Evolutionary conservation across 169 alveolate genomes (phyloP).

Genomic region (Plasmodium malariae): DNA sequence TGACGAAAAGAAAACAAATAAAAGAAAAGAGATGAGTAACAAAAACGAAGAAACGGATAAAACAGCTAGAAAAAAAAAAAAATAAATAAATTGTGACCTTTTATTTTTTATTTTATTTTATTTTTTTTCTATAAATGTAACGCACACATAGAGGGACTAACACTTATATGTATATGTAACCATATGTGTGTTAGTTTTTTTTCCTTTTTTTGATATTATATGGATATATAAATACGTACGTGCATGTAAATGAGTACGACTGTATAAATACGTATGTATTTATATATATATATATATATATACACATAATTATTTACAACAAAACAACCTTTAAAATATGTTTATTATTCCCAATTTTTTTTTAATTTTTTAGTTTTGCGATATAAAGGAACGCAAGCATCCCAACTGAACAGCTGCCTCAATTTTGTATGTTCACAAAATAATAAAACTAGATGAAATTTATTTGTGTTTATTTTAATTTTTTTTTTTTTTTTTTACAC

Average conservation of each 20-base stretch:
- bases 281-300: no score
- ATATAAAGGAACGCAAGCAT: no score
- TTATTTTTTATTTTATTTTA: no score
- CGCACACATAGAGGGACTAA: background rate
- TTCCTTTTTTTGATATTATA: no score
- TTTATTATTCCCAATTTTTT: no score
- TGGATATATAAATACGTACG: no score
- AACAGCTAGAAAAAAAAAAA: background rate
- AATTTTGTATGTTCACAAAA: background rate
- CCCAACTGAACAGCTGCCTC: background rate
- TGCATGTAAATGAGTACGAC: no score
- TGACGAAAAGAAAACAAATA: background rate
- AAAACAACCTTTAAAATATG: no score
- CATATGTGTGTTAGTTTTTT: background rate
- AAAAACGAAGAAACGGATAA: slow-evolving; percentile 12
- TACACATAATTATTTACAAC: no score
- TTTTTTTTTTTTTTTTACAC: background rate
- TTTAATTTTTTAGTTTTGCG: no score
- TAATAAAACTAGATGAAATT: background rate
- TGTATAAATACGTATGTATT: no score
- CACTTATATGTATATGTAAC: background rate
- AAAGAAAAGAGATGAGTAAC: slow-evolving; percentile 12
- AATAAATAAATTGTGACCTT: background rate
- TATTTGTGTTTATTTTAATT: background rate
- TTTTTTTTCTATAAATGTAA: no score